These are phyloP conservation scores for Pulveroboletus sp. DNA, from an alignment of 768 basidiomycete species.

Conservation along the genomic window DNA sequence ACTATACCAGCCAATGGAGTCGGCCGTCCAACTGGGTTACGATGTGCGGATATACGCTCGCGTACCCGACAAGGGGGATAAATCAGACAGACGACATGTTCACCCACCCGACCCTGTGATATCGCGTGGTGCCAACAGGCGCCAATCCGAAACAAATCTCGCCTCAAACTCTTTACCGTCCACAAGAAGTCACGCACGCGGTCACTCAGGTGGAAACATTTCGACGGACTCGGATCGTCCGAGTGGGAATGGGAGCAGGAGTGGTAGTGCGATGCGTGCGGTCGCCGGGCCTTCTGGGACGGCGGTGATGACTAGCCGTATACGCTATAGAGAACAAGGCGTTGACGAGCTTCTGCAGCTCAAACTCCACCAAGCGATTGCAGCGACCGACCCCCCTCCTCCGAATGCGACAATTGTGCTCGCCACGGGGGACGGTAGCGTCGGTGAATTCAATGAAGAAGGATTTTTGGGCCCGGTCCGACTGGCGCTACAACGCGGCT, in stretches of 20 bases:
- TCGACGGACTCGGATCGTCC: constrained; percentile 28
- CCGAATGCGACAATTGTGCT: constrained; percentile 78
- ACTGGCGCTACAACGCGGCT: constrained; percentile 83
- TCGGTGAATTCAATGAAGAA: constrained; percentile 89
- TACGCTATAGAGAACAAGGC: constrained; percentile 84
- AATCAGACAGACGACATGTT: constrained; percentile 46
- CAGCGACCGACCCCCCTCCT: constrained; percentile 63
- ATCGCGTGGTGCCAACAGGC: constrained; percentile 17
- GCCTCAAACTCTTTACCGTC: background rate
- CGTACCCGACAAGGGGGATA: constrained; percentile 67
- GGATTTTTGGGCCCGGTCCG: constrained; percentile 89
- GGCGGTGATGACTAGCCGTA: constrained; percentile 31
- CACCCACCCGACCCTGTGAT: constrained; percentile 12
- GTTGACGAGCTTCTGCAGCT: constrained; percentile 94
- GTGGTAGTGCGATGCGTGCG: constrained; percentile 10
- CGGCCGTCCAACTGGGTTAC: constrained; percentile 70
- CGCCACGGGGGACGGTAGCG: constrained; percentile 92
- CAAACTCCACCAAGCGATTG: constrained; percentile 85
- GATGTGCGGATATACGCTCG: constrained; percentile 67
- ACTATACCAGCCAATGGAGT: constrained; percentile 77
- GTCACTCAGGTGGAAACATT: constrained; percentile 18
- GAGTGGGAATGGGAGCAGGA: background rate
- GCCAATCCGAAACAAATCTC: constrained; percentile 17
- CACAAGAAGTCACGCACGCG: constrained; percentile 13
- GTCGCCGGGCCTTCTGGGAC: constrained; percentile 15